Evolutionary conservation across 202 grass and related monocot species (phyloP).

Genomic region (Panicum hallii): DNA sequence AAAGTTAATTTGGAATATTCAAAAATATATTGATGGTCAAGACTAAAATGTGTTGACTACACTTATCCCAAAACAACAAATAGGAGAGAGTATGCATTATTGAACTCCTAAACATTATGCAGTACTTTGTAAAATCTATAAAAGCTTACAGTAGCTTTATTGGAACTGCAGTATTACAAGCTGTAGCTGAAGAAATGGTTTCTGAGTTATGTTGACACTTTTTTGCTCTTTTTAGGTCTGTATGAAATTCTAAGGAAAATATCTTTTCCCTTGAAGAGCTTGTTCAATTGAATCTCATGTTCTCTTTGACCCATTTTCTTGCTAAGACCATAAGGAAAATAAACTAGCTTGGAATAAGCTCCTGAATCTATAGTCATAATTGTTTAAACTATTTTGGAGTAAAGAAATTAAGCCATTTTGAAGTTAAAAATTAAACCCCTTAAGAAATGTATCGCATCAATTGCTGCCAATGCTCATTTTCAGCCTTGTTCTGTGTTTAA

Average conservation of each 20-base stretch:
- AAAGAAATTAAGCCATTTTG: too few relatives aligned
- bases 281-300: background rate
- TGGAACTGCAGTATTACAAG: background rate
- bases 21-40: too few relatives aligned
- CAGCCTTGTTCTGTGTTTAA: background rate
- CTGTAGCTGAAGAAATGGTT: background rate
- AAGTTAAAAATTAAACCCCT: background rate
- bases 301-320: conserved; percentile 12
- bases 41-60: too few relatives aligned
- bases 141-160: background rate
- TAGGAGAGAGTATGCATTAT: conserved; percentile 8
- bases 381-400: background rate
- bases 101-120: background rate
- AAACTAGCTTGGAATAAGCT: conserved; percentile 6
- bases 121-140: conserved; percentile 2
- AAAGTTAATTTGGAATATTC: too few relatives aligned
- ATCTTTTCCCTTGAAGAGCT: conserved; percentile 10
- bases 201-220: background rate
- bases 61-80: too few relatives aligned
- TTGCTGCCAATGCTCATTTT: conserved; percentile 12
- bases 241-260: background rate
- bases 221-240: conserved; percentile 14
- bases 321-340: background rate
- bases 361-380: conserved; percentile 4
- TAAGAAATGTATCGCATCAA: background rate